Evolutionary conservation across 208 protist species (phyloP).

Genomic region (Leishmania gerbilli): DNA sequence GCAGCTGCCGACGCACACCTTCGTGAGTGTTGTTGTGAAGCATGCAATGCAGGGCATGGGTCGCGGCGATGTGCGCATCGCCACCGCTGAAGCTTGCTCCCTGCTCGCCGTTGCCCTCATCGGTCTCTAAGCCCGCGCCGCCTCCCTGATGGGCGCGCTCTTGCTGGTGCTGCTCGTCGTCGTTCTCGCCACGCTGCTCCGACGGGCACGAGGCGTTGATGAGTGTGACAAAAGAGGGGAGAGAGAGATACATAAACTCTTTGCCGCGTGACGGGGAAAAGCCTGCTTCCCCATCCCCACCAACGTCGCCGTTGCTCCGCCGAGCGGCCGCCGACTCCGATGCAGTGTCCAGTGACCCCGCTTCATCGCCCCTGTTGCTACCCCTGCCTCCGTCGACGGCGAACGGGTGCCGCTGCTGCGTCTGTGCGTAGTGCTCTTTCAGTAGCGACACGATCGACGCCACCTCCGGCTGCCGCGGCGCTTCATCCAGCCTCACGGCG

Average conservation of each 20-base stretch:
- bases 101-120: background rate
- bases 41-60: slow-evolving; percentile 16
- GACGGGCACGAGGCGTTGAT: background rate
- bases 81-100: background rate
- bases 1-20: slow-evolving; percentile 46
- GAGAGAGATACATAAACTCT: slow-evolving; percentile 5
- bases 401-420: slow-evolving; percentile 13
- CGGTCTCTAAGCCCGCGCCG: background rate
- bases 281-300: too few species aligned
- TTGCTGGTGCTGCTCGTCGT: background rate
- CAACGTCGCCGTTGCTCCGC: background rate
- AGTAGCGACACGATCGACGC: slow-evolving; percentile 22
- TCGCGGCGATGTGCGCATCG: background rate
- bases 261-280: background rate
- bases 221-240: slow-evolving; percentile 9
- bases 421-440: slow-evolving; percentile 15
- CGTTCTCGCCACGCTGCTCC: background rate
- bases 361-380: background rate
- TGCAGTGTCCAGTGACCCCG: background rate
- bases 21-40: slow-evolving; percentile 45
- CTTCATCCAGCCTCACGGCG: slow-evolving; percentile 46
- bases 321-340: background rate
- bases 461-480: slow-evolving; percentile 40
- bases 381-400: background rate
- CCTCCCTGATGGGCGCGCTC: background rate